Evolutionary conservation across 108 stramenopile species (phyloP).

Genomic region (Aurantiochytrium sp.): DNA sequence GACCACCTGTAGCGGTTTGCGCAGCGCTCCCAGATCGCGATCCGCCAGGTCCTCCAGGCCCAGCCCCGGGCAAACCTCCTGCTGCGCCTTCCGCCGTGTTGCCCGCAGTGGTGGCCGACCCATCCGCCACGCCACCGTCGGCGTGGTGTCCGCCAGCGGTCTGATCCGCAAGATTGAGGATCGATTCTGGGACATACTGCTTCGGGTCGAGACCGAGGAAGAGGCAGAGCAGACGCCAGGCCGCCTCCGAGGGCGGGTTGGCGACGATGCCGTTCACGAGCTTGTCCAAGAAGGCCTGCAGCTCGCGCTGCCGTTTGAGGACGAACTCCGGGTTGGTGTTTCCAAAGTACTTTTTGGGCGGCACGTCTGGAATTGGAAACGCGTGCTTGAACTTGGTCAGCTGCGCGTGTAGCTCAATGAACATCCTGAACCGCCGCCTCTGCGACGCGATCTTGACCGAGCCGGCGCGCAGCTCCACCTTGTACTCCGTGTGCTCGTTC

Average conservation of each 20-base stretch:
- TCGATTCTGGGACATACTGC: not conserved
- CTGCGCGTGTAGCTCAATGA: slow-evolving; percentile 1
- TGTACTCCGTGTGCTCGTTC: slow-evolving; percentile 7
- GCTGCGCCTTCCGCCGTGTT: not conserved
- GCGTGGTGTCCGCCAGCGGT: not conserved
- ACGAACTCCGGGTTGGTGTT: not conserved
- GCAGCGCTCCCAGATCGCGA: no score
- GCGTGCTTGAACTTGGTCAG: not conserved
- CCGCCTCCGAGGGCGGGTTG: slow-evolving; percentile 8
- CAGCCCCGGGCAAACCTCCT: not conserved
- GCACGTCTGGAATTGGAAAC: not conserved
- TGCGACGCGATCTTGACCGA: not conserved
- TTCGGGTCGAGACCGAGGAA: not conserved
- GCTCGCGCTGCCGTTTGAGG: not conserved
- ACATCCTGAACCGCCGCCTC: not conserved
- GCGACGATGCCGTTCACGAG: not conserved
- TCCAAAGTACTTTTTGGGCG: slow-evolving; percentile 5
- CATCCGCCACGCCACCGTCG: not conserved
- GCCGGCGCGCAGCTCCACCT: not conserved
- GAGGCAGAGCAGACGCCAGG: slow-evolving; percentile 13
- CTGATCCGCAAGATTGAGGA: not conserved
- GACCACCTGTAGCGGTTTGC: not conserved
- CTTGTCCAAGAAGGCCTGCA: slow-evolving; percentile 4
- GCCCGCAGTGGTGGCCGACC: not conserved
- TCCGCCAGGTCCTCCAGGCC: not conserved